Evolutionary conservation across 495 filamentous ascomycete species (phyloP), one percentile per base, ranked within the genome.

Genomic region (Arthonia radiata): DNA sequence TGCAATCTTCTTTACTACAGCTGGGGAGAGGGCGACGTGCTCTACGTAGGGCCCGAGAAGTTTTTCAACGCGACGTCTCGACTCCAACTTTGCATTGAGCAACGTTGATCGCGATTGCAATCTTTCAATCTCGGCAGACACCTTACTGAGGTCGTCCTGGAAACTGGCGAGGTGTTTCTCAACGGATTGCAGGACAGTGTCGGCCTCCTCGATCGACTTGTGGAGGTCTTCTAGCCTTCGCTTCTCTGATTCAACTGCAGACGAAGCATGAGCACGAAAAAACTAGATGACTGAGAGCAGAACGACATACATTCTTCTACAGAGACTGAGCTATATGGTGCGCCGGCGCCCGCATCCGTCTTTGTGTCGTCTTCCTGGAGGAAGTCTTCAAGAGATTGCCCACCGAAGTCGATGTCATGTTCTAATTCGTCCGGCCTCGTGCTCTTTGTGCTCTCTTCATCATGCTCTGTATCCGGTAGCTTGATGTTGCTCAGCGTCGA

Each of bases 41-140:
- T 94, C 89, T 26, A 97, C 77, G 4, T 82, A 64, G 0, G 86
- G 89, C 0, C 76, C 89, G 6, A 97, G 53, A 1, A 76, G 53
- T 44, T 75, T 80, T 47, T 97, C 86, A 5, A 93, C 80, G 12
- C 71, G 62, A 37, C 74, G 80, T 13, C 86, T 57, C 38, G 94
- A 94, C 39, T 83, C 74, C 17, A 94, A 50, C 45, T 79, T 68
- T n/a, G 71, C 64, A 36, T 82, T 93, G 33, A 97, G 46, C 17
- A 71, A 64, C 4, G 68, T 65, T 2, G 86, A 94, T 11, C 81
- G 67, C 17, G 71, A 65, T 46, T 97, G 86, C 11, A 97, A 53
- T 9, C 65, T 78, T 49, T 97, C 89, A 15, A 97, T 97, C 41
- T 97, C 86, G 3, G 77, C 68, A 5, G 86, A 92, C 4, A 97